Base-by-base conservation (phyloP, 2,329 filamentous ascomycete genomes). In the Diaporthe citriasiana region DNA sequence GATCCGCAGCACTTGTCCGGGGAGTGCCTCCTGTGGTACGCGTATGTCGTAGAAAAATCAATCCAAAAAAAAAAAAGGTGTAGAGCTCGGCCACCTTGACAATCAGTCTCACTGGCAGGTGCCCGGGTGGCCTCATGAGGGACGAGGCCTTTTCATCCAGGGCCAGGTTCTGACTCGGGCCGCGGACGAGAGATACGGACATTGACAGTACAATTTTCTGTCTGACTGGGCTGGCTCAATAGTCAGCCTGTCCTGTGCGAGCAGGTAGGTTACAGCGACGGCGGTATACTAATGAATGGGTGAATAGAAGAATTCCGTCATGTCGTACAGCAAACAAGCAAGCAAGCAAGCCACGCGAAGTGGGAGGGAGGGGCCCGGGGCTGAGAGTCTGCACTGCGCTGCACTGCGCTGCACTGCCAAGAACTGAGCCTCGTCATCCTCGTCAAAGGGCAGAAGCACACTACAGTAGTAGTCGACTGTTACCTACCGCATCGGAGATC, bases 381-480 rank as follows among this genome's bases (percentile, higher is more conserved):
- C 63, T 66, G 45, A 50, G 45, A 38, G 59, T 33, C 63, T 66
- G 60, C 60, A 27, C 60, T 27, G 35, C 35, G 56, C 56, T 27
- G 56, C 56, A 9, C 57, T 66, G 60, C 42, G 45, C 60, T 56
- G 72, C 70, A 69, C 42, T 69, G 73, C 73, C 73, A 74, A 74
- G 73, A 63, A 70, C 70, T 73, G 55, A 73, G 73, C 73, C 73
- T 74, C 73, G 73, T 74, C 73, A 74, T 69, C 70, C 30, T 60
- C 70, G n/a, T 45, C 30, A 4, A 17, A 42, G 60, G 53, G n/a
- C 19, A 53, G 35, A 47, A 66, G 27, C 38, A 72, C 47, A 47
- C n/a, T 63, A 55, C 51, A 33, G 51, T 22, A 35, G 53, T 27
- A 30, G 50, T 15, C 38, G 19, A 38, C 38, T 59, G 25, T 56